Conservation (phyloP, 2,329 filamentous ascomycete species). For the Xylaria hypoxylon region DNA sequence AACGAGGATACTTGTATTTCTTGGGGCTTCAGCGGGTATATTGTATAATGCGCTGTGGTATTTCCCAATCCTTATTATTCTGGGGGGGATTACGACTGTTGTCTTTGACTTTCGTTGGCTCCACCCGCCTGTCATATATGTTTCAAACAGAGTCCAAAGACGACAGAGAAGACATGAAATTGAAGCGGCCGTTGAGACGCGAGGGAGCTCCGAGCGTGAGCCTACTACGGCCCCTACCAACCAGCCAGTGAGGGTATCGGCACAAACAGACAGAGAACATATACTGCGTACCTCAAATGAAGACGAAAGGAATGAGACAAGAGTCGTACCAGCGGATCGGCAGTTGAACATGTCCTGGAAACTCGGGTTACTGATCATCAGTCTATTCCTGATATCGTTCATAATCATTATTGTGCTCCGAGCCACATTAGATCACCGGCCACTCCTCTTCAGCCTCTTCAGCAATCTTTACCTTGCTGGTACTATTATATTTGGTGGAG, state of each 20-base stretch:
- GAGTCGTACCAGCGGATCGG: constrained; percentile 50
- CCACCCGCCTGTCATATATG: constrained; percentile 52
- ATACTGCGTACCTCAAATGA: not conserved
- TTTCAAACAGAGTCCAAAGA: not conserved
- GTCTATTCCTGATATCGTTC: constrained; percentile 67
- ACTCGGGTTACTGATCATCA: constrained; percentile 56
- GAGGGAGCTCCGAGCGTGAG: not conserved
- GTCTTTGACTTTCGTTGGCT: constrained; percentile 68
- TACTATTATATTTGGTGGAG: constrained; percentile 74
- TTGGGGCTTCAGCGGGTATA: constrained; percentile 72
- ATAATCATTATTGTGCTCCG: constrained; percentile 65
- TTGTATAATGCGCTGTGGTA: constrained; percentile 81
- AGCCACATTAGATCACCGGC: constrained; percentile 54
- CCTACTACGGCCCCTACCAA: not conserved
- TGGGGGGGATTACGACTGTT: constrained; percentile 64
- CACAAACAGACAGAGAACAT: not conserved
- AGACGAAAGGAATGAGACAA: constrained; percentile 39
- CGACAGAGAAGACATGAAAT: not conserved
- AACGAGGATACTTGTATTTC: constrained; percentile 72
- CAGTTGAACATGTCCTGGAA: constrained; percentile 58
- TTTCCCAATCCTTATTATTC: constrained; percentile 72
- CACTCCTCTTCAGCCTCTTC: constrained; percentile 71
- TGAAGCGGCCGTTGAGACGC: not conserved
- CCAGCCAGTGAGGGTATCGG: too few relatives aligned
- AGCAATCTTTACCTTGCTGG: constrained; percentile 80